These are phyloP conservation scores for Zymoseptoria pseudotritici DNA, from an alignment of 2,329 filamentous ascomycete genomes.

Conservation along the genomic window DNA sequence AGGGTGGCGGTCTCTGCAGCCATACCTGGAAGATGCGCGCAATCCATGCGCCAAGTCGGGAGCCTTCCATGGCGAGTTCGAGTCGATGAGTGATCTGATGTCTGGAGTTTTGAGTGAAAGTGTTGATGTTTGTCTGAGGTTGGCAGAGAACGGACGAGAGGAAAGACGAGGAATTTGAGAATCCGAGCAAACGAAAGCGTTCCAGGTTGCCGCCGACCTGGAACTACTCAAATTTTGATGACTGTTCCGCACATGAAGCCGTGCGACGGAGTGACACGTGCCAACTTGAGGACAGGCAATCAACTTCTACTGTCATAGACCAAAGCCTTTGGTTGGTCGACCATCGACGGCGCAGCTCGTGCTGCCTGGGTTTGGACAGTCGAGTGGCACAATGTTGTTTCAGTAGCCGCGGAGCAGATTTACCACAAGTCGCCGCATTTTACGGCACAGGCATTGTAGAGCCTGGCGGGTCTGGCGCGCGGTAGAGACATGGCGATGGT, in stretches of 20 bases:
- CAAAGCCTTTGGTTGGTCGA: not conserved
- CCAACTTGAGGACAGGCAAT: not conserved
- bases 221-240: not conserved
- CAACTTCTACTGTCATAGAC: not conserved
- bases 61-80: too few species aligned
- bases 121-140: too few species aligned
- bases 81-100: too few species aligned
- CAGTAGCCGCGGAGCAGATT: not conserved
- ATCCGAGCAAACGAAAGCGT: not conserved
- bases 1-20: not conserved
- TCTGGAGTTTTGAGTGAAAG: too few species aligned
- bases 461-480: not conserved
- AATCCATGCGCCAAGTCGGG: not conserved
- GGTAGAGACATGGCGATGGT: not conserved
- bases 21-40: not conserved
- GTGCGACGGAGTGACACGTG: not conserved
- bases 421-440: not conserved
- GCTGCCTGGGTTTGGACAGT: not conserved
- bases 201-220: not conserved
- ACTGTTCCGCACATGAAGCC: not conserved
- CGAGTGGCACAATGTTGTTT: not conserved
- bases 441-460: not conserved
- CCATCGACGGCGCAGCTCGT: not conserved
- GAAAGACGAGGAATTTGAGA: not conserved
- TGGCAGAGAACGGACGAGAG: too few species aligned